Percentiles rank a stretch among this genome's conserved stretches.
Evolutionary conservation across 352 stramenopile genomes (phyloP).

Genomic region (Phytophthora tubulina): DNA sequence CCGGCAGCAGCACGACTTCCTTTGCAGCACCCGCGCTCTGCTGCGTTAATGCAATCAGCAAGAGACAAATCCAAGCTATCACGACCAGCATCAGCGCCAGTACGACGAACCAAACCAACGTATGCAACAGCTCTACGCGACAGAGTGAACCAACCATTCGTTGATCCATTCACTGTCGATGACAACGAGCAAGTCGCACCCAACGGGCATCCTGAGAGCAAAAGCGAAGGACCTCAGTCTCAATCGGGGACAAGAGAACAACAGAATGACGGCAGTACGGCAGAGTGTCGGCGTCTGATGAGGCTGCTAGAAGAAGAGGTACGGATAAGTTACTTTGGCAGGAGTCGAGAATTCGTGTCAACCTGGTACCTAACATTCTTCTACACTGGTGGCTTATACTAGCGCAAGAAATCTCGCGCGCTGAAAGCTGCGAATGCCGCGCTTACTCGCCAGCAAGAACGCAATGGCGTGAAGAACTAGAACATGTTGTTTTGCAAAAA

Average conservation of each 20-base stretch:
- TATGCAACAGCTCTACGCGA: conserved; percentile 70
- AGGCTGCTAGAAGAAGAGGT: conserved; percentile 50
- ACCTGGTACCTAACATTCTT: not conserved
- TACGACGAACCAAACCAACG: conserved; percentile 60
- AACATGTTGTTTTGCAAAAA: not conserved
- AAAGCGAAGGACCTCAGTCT: not conserved
- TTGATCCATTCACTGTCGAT: conserved; percentile 17
- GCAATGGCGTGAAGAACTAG: conserved; percentile 7
- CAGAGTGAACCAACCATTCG: conserved; percentile 44
- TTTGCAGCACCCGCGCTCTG: conserved; percentile 21
- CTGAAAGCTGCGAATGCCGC: conserved; percentile 54
- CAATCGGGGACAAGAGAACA: not conserved
- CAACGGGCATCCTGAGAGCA: conserved; percentile 11
- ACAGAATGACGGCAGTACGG: not conserved
- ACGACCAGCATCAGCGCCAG: conserved; percentile 76
- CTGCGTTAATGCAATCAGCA: conserved; percentile 3
- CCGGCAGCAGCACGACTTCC: conserved; percentile 42
- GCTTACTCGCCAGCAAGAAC: conserved; percentile 48
- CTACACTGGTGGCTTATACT: not conserved
- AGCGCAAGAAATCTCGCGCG: conserved; percentile 60
- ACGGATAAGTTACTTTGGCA: conserved; percentile 1
- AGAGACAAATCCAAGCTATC: conserved; percentile 25
- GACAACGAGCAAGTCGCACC: conserved; percentile 9
- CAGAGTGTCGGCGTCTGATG: conserved; percentile 30
- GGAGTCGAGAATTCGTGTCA: conserved; percentile 1